Base-by-base conservation (phyloP, 2,329 filamentous ascomycete species). In the Epichloe gansuensis region DNA sequence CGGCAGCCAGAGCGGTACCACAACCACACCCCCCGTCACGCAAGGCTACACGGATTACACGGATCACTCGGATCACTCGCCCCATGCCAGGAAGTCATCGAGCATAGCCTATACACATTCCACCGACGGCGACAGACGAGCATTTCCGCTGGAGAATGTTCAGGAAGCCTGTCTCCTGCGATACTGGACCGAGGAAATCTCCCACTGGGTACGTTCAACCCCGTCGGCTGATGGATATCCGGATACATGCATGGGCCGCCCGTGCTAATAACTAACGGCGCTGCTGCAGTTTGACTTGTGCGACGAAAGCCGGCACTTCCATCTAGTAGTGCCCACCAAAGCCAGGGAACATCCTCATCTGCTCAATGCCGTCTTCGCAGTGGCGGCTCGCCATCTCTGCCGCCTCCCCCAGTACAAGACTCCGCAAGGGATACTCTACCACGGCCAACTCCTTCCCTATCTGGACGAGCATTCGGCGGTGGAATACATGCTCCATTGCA, bases 401-500 rank as follows among this genome's bases (percentile, higher is more conserved):
- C 66, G 68, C 1, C 54, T 70, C 1, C 68, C 68, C 0, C 64
- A 68, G 43, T 71, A 66, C 57, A 67, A 63, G 51, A 68, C 68
- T 3, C 51, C 61, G 2, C 57, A 55, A 2, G 68, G 68, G 0
- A 64, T 71, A 12, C 40, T 65, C 1, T 71, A 70, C 51, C 66
- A 69, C 35, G 67, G 66, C 0, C 67, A 71, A 39, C 60, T 67
- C 0, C 61, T 71, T 0, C 61, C 65, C 0, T 58, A 63, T 5
- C 63, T 71, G 3, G 63, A 63, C 15, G 57, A 65, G 5, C 66
- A 71, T 47, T 66, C 67, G 2, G 67, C 68, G 0, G 66, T 71
- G 3, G 67, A 70, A 53, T 71, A 71, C 45, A 71, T 68, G 43
- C 57, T 71, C 1, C 62, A 65, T 39, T 71, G 68, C 45, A 71